Base-by-base conservation (phyloP, 139 green algal species). In the Zygnema circumcarinatum region DNA sequence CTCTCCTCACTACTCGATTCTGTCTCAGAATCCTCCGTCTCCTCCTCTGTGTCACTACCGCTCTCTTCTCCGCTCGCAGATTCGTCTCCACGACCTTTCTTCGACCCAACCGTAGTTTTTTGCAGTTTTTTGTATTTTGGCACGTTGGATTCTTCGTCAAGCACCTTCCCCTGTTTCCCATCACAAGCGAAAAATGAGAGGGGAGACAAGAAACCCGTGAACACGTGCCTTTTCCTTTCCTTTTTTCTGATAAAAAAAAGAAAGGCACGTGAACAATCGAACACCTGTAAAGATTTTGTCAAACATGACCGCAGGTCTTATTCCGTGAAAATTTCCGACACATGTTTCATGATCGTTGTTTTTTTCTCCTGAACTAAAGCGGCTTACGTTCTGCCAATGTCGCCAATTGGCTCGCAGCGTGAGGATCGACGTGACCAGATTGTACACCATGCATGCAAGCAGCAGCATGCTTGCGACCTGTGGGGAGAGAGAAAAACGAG, bases 391-490 rank as follows among this genome's bases (percentile, higher is more conserved):
- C n/a, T n/a, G n/a, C n/a, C n/a, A n/a, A n/a, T n/a, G n/a, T n/a
- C n/a, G 72, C 72, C 72, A 79, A 35, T 32, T 47, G 33, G 75
- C 35, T 25, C 75, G 32, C 32, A 83, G 22, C 2, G 75, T 7
- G 75, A 3, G 2, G 3, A 69, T 52, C 21, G 33, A 67, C 2
- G 75, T 69, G 25, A 33, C 2, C 75, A 83, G 32, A 29, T 83
- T 83, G 75, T 67, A 83, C 2, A 83, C 2, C 25, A 83, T 2
- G 32, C 75, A 83, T 20, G 75, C 75, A 2, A 83, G 2, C 3
- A 83, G 75, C 25, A 83, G n/a, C 22, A 83, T 2, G 32, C 75
- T 72, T 42, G 75, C 35, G 21, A 83, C 22, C 75, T 83, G 75
- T 3, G 29, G 36, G 35, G 35, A 11, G 36, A 39, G 16, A 11